Percentiles rank a stretch among this genome's conserved stretches.
Evolutionary conservation across 768 basidiomycete species (phyloP).

Genomic region (Lentinula raphanica): DNA sequence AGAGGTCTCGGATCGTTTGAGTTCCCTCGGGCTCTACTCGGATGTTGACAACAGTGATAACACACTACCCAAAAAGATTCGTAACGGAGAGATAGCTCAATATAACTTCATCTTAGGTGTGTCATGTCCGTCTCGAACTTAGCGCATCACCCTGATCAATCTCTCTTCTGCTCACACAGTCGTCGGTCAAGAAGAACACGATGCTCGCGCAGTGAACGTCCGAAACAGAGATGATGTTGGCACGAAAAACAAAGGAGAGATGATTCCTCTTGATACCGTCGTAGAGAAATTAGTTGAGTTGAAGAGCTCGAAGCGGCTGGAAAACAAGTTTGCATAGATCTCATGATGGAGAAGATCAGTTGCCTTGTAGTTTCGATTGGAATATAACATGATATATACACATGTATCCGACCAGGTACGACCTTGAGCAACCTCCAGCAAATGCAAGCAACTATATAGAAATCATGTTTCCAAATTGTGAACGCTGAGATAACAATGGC

Average conservation of each 20-base stretch:
- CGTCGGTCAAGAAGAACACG: conserved; percentile 90
- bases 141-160: too few relatives aligned
- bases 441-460: neutral
- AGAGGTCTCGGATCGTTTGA: conserved; percentile 67
- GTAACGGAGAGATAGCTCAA: conserved; percentile 94
- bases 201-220: conserved; percentile 84
- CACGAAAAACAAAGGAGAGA: conserved; percentile 75
- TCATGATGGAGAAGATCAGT: neutral
- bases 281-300: conserved; percentile 65
- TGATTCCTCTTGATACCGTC: conserved; percentile 66
- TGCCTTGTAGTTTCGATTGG: too few relatives aligned
- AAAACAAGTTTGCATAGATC: conserved; percentile 35
- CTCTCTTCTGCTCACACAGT: conserved; percentile 41
- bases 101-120: conserved; percentile 96
- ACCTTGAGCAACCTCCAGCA: neutral
- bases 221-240: conserved; percentile 93
- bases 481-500: neutral
- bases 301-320: conserved; percentile 46
- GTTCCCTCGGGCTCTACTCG: conserved; percentile 69
- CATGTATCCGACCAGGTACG: too few relatives aligned
- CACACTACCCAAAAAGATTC: conserved; percentile 94
- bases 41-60: conserved; percentile 92
- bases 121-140: too few relatives aligned
- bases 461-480: conserved; percentile 2
- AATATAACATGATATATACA: neutral